Base-by-base conservation (phyloP, 257 asterid genomes). In the Eucommia ulmoides region DNA sequence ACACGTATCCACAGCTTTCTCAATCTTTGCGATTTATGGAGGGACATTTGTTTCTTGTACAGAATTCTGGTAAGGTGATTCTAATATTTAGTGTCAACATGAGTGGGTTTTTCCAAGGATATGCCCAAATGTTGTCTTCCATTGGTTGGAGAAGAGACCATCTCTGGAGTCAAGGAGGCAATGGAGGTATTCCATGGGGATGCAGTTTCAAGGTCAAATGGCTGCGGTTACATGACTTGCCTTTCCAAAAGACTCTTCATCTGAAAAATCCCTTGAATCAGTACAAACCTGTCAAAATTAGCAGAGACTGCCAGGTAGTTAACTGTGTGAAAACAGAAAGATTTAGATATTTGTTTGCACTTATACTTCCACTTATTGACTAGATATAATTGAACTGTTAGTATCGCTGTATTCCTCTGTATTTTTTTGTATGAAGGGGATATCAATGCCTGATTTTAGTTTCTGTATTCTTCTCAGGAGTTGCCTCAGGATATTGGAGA, bases 51-150 rank as follows among this genome's bases (percentile, higher is more conserved):
- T 50, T n/a, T 55, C 6, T 68, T 59, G 59, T 83, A 88, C 94
- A 88, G 97, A 88, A 71, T 65, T 80, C 94, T 64, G 75, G 87
- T 69, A 88, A 82, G 77, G 97, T 88, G 53, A 84, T 88, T 76
- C 79, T 88, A 60, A 82, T 88, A 66, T 88, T 84, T 71, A 88
- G 97, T 72, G 97, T 88, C 80, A 88, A 88, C 80, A 72, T 71
- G 93, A 88, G 97, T 74, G 93, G 94, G 26, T 84, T 72, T 83
- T 88, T 88, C 79, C 97, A 88, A 88, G 97, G 97, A n/a, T 88
- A 88, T 62, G 97, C 96, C 49, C 75, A 88, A 73, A 88, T 88
- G 97, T 68, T 64, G 70, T 88, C 97, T 48, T 68, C 97, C 1
- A 74, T 80, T 58, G 93, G 97, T 51, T 79, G 84, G 88, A 81